These are phyloP conservation scores for Trametes pubescens DNA, from an alignment of 1,284 basidiomycete genomes.

Conservation along the genomic window DNA sequence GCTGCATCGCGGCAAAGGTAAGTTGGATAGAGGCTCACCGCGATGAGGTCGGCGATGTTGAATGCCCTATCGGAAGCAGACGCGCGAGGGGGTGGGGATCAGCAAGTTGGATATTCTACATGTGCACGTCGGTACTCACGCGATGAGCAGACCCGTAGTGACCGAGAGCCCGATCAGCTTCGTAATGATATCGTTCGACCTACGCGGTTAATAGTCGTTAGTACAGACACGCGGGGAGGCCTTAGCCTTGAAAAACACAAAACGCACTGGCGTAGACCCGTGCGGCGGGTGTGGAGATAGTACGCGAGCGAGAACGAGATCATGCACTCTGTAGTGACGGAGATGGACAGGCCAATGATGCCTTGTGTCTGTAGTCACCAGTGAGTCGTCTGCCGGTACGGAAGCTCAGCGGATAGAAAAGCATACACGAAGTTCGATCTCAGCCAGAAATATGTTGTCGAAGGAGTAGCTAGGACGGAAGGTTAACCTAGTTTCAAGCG, in stretches of 20 bases:
- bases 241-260: too few relatives aligned
- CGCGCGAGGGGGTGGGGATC: neutral
- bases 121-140: neutral
- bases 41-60: conserved; percentile 10
- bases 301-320: conserved; percentile 8
- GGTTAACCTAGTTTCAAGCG: neutral
- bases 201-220: neutral
- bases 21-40: neutral
- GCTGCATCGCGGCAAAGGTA: too few relatives aligned
- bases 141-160: conserved; percentile 13
- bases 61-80: neutral
- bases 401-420: neutral
- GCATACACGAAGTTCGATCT: conserved; percentile 2
- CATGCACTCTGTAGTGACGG: conserved; percentile 5
- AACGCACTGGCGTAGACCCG: conserved; percentile 7
- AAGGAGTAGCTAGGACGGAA: neutral
- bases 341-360: conserved; percentile 3
- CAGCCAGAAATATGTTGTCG: conserved; percentile 2
- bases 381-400: neutral
- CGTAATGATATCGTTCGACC: conserved; percentile 10
- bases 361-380: neutral
- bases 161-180: conserved; percentile 13
- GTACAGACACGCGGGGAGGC: neutral
- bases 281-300: conserved; percentile 12
- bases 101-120: too few relatives aligned